Conservation (phyloP, 2,329 filamentous ascomycete genomes). For the Fusarium sp. region DNA sequence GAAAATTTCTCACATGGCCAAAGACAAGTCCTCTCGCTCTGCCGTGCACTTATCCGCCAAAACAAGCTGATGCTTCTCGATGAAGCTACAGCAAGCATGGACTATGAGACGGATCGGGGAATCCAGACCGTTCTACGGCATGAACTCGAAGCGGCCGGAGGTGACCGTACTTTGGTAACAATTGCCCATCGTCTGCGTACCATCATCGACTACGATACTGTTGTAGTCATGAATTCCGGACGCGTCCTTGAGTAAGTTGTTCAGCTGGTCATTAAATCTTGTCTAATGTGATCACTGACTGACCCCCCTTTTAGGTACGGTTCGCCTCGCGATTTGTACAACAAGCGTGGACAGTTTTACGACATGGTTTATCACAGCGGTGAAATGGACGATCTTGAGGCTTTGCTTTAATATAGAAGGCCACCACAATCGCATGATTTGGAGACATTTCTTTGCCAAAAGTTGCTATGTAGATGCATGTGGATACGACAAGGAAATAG, state of each 20-base stretch:
- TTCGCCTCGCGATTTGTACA: constrained; percentile 59
- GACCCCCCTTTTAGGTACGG: constrained; percentile 51
- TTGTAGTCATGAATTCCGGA: constrained; percentile 67
- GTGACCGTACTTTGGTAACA: constrained; percentile 65
- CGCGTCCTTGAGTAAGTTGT: constrained; percentile 61
- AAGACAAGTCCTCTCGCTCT: constrained; percentile 68
- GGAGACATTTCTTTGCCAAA: background rate
- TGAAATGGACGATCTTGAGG: constrained; percentile 60
- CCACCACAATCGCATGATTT: background rate
- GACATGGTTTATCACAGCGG: constrained; percentile 67
- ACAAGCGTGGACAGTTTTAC: constrained; percentile 59
- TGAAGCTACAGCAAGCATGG: constrained; percentile 70
- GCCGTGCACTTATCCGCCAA: constrained; percentile 64
- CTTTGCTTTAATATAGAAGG: constrained; percentile 44
- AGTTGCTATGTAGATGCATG: background rate
- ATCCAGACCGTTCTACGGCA: constrained; percentile 65
- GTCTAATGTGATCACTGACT: constrained; percentile 3
- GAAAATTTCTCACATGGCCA: constrained; percentile 69
- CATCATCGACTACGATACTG: constrained; percentile 68
- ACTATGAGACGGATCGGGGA: constrained; percentile 66
- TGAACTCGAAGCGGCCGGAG: constrained; percentile 58
- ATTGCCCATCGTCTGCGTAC: constrained; percentile 69
- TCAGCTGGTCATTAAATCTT: constrained; percentile 29
- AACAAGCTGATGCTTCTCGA: constrained; percentile 68
- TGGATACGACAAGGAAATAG: background rate